A percentile compares a stretch with the other conserved stretches of the same genome.
phyloP scores from a whole-genome alignment of 2,329 filamentous ascomycete genomes.

The Drechslerella stenobrocha region DNA sequence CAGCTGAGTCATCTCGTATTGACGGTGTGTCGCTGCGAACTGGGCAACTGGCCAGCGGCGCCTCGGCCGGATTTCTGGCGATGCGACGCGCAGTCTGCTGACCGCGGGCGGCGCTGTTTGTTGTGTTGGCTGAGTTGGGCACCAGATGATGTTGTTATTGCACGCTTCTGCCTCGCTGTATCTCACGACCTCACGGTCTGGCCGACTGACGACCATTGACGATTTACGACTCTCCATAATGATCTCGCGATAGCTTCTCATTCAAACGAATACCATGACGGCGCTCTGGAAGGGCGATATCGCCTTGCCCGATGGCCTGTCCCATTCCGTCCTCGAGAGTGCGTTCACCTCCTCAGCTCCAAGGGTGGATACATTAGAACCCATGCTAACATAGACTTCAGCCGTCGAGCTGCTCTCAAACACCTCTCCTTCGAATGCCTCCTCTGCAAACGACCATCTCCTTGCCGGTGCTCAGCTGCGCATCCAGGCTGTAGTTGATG shows the following conservation, averaged over 20 bases:
- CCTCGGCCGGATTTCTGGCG: too few species aligned
- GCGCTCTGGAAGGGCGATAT: constrained; percentile 33
- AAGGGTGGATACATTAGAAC: constrained; percentile 9
- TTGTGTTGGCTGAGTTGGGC: too few species aligned
- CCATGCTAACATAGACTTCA: constrained; percentile 11
- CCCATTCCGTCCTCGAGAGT: constrained; percentile 30
- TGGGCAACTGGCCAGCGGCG: too few species aligned
- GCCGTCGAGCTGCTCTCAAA: constrained; percentile 30
- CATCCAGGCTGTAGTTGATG: constrained; percentile 36
- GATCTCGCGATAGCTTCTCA: constrained; percentile 27
- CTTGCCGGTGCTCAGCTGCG: constrained; percentile 18
- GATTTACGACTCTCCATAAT: neutral
- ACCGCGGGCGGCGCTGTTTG: too few species aligned
- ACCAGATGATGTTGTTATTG: too few species aligned
- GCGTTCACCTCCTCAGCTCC: neutral
- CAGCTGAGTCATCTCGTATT: too few species aligned
- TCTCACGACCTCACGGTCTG: constrained; percentile 15
- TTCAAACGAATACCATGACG: constrained; percentile 11
- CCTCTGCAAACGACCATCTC: constrained; percentile 4
- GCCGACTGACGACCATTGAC: neutral
- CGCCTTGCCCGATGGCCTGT: constrained; percentile 29
- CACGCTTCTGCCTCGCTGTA: too few species aligned
- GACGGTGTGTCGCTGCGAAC: too few species aligned
- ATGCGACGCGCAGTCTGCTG: too few species aligned
- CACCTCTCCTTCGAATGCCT: constrained; percentile 11